Percentiles rank a stretch among this genome's conserved stretches.
Conservation (phyloP, 371 early-diverging fungal genomes). For the Haplosporangium sp. region DNA sequence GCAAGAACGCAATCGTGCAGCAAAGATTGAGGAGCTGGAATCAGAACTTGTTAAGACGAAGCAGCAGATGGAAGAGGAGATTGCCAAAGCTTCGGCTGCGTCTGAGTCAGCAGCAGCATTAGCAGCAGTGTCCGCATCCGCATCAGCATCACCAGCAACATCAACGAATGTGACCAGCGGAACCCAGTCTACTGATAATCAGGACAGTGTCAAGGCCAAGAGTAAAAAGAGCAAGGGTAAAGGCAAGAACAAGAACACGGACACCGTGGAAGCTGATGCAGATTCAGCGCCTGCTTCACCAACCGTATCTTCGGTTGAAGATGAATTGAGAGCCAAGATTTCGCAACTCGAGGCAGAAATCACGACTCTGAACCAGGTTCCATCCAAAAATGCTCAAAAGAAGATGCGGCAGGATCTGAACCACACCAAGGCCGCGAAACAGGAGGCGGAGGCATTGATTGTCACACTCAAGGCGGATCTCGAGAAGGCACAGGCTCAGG, state of each 20-base stretch:
- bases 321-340: slow-evolving; percentile 30
- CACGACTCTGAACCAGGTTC: slow-evolving; percentile 19
- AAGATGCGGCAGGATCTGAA: slow-evolving; percentile 51
- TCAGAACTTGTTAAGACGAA: slow-evolving; percentile 22
- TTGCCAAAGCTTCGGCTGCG: slow-evolving; percentile 5
- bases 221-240: not conserved
- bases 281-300: not conserved
- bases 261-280: not conserved
- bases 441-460: slow-evolving; percentile 41
- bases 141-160: not conserved
- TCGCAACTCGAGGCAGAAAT: slow-evolving; percentile 40
- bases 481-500: slow-evolving; percentile 33
- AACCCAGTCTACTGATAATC: not conserved
- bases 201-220: not conserved
- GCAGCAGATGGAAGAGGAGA: slow-evolving; percentile 24
- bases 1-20: slow-evolving; percentile 16
- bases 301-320: slow-evolving; percentile 4
- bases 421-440: slow-evolving; percentile 46
- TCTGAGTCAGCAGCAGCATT: slow-evolving; percentile 3
- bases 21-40: slow-evolving; percentile 21
- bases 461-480: slow-evolving; percentile 29
- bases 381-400: slow-evolving; percentile 52
- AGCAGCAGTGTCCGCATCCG: not conserved
- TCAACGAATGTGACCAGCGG: not conserved
- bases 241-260: slow-evolving; percentile 4